Percentiles rank a stretch among this genome's conserved stretches.
phyloP scores from a whole-genome alignment of 495 filamentous ascomycete genomes.

The Aspergillus conjunctus region DNA sequence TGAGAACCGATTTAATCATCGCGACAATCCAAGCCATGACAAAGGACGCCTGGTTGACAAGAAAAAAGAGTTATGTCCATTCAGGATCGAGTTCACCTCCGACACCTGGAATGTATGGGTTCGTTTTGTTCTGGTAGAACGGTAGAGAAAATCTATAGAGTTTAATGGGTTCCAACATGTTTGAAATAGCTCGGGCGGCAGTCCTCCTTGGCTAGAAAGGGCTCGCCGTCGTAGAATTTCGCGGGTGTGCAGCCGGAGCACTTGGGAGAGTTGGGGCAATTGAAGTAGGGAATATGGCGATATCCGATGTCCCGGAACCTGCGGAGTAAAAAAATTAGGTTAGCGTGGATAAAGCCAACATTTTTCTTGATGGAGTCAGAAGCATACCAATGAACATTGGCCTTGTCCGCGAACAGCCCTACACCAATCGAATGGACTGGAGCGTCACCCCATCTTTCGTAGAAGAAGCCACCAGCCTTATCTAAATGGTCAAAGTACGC shows the following conservation, averaged over 20 bases:
- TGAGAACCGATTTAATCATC: slow-evolving; percentile 9
- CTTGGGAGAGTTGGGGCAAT: slow-evolving; percentile 95
- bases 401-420: slow-evolving; percentile 86
- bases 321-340: slow-evolving; percentile 18
- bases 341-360: slow-evolving; percentile 2
- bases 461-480: slow-evolving; percentile 95
- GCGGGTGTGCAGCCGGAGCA: slow-evolving; percentile 87
- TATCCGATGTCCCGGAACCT: slow-evolving; percentile 99
- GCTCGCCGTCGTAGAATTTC: slow-evolving; percentile 82
- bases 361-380: neutral
- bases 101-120: neutral
- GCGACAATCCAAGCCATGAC: slow-evolving; percentile 4
- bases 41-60: neutral
- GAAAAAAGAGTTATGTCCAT: neutral
- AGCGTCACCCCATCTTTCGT: slow-evolving; percentile 98
- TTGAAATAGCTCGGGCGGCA: slow-evolving; percentile 98
- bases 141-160: neutral
- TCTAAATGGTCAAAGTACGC: slow-evolving; percentile 97
- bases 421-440: slow-evolving; percentile 96
- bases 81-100: neutral
- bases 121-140: neutral
- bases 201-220: slow-evolving; percentile 84
- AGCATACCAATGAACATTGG: slow-evolving; percentile 90
- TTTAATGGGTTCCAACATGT: slow-evolving; percentile 78
- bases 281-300: slow-evolving; percentile 97